Conservation (phyloP, 495 filamentous ascomycete species). For the Usnea hakonensis region DNA sequence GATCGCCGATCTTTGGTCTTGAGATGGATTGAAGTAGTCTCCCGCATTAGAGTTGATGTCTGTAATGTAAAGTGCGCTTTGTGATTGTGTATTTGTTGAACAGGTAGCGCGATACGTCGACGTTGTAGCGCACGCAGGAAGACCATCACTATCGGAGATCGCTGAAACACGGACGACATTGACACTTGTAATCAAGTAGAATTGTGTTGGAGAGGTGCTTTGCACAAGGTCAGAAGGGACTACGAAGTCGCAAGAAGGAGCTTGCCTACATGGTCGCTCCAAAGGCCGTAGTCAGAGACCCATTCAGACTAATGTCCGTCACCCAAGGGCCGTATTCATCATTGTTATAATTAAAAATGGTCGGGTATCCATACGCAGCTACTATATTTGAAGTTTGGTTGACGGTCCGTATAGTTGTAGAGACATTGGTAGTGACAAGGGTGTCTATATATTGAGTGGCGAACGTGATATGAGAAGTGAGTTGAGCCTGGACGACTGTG, state of each 20-base stretch:
- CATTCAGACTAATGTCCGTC: background rate
- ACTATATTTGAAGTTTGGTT: background rate
- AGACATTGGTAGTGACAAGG: background rate
- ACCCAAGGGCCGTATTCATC: background rate
- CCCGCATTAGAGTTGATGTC: background rate
- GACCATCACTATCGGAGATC: background rate
- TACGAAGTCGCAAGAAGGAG: background rate
- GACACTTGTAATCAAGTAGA: conserved; percentile 3
- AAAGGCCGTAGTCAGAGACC: background rate
- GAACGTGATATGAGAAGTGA: background rate
- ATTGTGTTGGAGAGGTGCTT: conserved; percentile 1
- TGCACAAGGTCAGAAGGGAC: background rate
- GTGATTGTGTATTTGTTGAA: background rate
- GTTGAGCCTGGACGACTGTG: no score
- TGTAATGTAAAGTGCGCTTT: background rate
- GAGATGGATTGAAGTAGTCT: background rate
- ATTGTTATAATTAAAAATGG: background rate
- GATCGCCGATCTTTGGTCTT: no score
- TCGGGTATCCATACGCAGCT: background rate
- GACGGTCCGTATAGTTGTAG: background rate
- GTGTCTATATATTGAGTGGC: conserved; percentile 9
- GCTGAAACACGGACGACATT: conserved; percentile 4
- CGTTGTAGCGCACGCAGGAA: background rate
- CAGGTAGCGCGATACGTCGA: background rate
- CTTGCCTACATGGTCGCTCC: conserved; percentile 1